These are phyloP conservation scores for Coprinopsis strossmayeri DNA, from an alignment of 768 basidiomycete species.

Conservation along the genomic window DNA sequence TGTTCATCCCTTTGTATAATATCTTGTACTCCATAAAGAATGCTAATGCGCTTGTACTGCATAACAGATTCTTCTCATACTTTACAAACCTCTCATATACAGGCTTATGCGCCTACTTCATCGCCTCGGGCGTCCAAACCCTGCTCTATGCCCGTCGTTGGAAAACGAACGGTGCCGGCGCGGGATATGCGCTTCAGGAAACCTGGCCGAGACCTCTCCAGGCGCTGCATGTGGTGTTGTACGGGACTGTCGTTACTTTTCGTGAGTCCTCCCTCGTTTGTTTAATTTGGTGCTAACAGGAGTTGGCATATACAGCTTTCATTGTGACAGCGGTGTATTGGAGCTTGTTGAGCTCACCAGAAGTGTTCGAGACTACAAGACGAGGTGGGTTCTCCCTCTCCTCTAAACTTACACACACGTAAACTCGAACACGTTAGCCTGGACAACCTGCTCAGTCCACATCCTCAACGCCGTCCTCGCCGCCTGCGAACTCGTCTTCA, in stretches of 20 bases:
- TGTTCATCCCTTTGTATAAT: not conserved
- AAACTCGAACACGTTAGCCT: slow-evolving; percentile 24
- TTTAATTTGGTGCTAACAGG: no score
- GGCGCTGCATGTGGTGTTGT: slow-evolving; percentile 13
- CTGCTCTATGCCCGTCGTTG: not conserved
- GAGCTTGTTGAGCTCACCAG: slow-evolving; percentile 11
- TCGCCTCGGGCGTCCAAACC: slow-evolving; percentile 13
- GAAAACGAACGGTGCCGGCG: not conserved
- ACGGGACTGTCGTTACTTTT: slow-evolving; percentile 13
- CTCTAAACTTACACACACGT: not conserved
- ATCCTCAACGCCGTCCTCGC: slow-evolving; percentile 51
- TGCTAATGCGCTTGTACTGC: no score
- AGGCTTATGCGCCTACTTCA: slow-evolving; percentile 12
- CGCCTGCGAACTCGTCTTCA: slow-evolving; percentile 50
- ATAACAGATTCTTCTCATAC: slow-evolving; percentile 12
- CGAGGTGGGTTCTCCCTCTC: not conserved
- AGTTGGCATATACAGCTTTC: slow-evolving; percentile 1
- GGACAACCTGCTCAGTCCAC: slow-evolving; percentile 55
- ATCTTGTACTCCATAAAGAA: not conserved
- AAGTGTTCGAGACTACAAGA: not conserved
- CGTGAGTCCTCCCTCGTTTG: slow-evolving; percentile 7
- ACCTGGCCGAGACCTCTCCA: slow-evolving; percentile 11
- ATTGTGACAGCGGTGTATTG: slow-evolving; percentile 11
- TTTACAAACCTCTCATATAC: slow-evolving; percentile 13
- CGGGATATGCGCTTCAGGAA: slow-evolving; percentile 12